A percentile compares a stretch with the other conserved stretches of the same genome.
phyloP scores from a whole-genome alignment of 768 basidiomycete genomes.

The Lactarius trivialis region DNA sequence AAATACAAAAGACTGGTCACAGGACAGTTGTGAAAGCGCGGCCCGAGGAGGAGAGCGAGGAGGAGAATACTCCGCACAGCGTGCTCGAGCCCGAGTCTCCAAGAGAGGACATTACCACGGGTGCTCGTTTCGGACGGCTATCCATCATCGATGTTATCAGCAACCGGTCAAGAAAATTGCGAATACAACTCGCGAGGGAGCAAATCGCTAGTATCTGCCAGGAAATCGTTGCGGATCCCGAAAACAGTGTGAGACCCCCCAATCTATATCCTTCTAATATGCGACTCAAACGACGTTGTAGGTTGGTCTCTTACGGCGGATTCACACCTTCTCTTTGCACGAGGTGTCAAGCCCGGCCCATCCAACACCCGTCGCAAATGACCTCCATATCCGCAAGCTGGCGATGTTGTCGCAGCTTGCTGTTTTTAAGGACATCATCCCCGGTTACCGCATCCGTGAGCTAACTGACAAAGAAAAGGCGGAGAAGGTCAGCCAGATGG shows the following conservation, averaged over 20 bases:
- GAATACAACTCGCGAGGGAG: constrained; percentile 79
- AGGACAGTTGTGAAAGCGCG: constrained; percentile 27
- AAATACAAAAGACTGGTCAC: constrained; percentile 53
- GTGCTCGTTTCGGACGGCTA: constrained; percentile 80
- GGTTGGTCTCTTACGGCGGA: constrained; percentile 82
- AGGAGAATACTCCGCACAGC: constrained; percentile 29
- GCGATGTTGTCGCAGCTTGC: constrained; percentile 87
- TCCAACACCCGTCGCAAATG: constrained; percentile 68
- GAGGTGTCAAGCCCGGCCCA: constrained; percentile 64
- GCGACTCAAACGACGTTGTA: constrained; percentile 31
- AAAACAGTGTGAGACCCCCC: constrained; percentile 70
- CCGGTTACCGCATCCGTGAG: constrained; percentile 90
- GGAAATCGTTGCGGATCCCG: constrained; percentile 90
- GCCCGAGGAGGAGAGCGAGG: constrained; percentile 32
- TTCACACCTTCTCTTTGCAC: constrained; percentile 83
- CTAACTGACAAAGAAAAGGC: constrained; percentile 86
- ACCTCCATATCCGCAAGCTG: constrained; percentile 75
- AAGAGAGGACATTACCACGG: constrained; percentile 71
- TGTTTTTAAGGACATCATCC: constrained; percentile 93
- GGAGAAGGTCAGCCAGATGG: constrained; percentile 93
- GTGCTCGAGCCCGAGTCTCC: constrained; percentile 26
- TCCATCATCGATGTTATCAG: constrained; percentile 68
- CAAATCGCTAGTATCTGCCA: constrained; percentile 92
- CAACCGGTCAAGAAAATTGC: constrained; percentile 55
- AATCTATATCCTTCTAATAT: constrained; percentile 4